Evolutionary conservation across 2,329 filamentous ascomycete genomes (phyloP), one percentile per base, ranked within the genome.

Genomic region (Hymenoscyphus fructigenus): DNA sequence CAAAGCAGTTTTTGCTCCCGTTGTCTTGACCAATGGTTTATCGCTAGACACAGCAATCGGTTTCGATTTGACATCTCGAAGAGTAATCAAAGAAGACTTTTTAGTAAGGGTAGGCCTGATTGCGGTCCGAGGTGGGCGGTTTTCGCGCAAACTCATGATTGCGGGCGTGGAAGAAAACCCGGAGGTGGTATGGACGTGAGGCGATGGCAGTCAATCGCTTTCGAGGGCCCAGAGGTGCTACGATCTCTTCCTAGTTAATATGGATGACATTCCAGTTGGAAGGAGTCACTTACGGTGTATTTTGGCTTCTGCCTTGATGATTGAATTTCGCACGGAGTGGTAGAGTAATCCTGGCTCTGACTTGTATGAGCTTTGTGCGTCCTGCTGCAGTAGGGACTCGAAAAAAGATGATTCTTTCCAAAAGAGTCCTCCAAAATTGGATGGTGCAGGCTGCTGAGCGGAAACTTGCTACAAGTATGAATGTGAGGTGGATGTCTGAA

Each of bases 381-480:
- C 20, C 32, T 17, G 55, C 55, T 57, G 55, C 26, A 34, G 26
- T 15, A 15, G 20, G 32, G 55, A 29, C 55, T 57, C 26, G 44
- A 50, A 53, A 58, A 63, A 63, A 10, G n/a, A 63, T 63, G 57
- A 63, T 59, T 17, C 55, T 62, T 50, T 58, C 56, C 61, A 57
- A 62, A 58, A 62, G 36, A 32, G 17, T 59, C 56, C 32, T 66
- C 65, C 65, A 66, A 66, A 64, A 66, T 61, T 63, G 62, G 59
- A 67, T 60, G 41, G 58, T 56, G 41, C 36, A 55, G 58, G 47
- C 58, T 47, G 41, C 55, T 38, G 60, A 62, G 62, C 57, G 59
- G 59, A 59, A 26, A 63, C 41, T 57, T 38, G 38, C 28, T 53
- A 60, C 65, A 67, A 63, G 61, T 65, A 65, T 59, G 50, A 62